These are phyloP conservation scores for Batkoa obscura DNA, from an alignment of 371 early-diverging fungal species.

Conservation along the genomic window DNA sequence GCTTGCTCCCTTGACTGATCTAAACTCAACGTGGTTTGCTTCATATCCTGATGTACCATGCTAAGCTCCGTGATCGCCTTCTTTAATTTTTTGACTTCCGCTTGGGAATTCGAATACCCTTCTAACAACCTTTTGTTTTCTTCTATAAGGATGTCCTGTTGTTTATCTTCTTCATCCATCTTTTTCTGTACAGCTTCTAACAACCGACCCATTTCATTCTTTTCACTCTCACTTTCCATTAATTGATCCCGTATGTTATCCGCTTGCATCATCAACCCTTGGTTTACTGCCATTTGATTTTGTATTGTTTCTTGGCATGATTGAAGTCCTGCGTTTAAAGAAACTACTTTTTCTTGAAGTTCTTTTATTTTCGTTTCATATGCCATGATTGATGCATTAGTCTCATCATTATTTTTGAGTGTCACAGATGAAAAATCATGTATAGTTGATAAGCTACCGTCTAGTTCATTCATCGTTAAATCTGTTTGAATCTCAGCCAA, in stretches of 20 bases:
- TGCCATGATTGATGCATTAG: neutral
- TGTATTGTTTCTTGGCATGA: neutral
- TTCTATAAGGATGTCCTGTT: neutral
- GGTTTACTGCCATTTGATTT: neutral
- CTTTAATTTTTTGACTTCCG: conserved; percentile 1
- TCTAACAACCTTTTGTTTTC: neutral
- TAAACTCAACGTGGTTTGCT: neutral
- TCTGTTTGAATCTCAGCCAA: neutral
- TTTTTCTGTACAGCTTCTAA: neutral
- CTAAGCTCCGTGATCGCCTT: neutral
- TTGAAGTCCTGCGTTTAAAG: neutral
- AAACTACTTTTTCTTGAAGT: neutral
- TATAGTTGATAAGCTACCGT: neutral
- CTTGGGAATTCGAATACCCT: neutral
- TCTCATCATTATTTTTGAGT: neutral
- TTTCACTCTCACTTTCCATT: neutral
- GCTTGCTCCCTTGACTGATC: conserved; percentile 4
- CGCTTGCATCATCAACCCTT: neutral
- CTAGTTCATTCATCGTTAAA: too few species aligned
- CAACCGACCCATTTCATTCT: neutral
- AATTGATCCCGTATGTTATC: neutral
- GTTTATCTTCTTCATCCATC: neutral
- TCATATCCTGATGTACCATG: neutral
- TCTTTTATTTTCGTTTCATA: neutral
- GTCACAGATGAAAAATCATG: neutral